These are phyloP conservation scores for Podaxis sp. DNA, from an alignment of 768 basidiomycete genomes.

Conservation along the genomic window DNA sequence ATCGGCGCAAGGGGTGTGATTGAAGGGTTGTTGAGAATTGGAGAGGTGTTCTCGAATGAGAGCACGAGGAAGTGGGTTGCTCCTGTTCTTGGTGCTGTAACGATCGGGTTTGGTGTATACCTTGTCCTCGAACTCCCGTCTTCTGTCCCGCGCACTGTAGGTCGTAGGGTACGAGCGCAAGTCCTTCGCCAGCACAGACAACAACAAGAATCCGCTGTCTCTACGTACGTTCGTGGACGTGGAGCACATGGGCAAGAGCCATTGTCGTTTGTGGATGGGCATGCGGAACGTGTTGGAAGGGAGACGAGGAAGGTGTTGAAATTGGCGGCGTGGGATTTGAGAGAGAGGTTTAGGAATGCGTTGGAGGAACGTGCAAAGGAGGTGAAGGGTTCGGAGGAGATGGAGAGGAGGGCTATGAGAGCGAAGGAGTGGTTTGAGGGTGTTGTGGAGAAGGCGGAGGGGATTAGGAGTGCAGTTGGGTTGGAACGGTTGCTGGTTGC, in stretches of 20 bases:
- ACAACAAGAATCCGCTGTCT: not conserved
- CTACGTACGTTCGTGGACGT: conserved; percentile 18
- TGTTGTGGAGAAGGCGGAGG: conserved; percentile 46
- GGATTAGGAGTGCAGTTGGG: conserved; percentile 37
- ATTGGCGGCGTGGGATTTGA: conserved; percentile 86
- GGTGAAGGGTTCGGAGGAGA: conserved; percentile 74
- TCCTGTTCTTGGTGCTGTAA: conserved; percentile 77
- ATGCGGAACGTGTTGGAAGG: conserved; percentile 68
- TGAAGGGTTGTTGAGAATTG: conserved; percentile 73
- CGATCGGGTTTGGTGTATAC: conserved; percentile 75
- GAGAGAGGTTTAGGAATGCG: conserved; percentile 75
- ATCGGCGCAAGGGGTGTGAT: conserved; percentile 75
- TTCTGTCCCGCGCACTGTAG: conserved; percentile 88
- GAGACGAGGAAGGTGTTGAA: conserved; percentile 95
- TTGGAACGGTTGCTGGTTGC: conserved; percentile 29
- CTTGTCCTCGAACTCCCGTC: conserved; percentile 84
- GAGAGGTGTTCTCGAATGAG: conserved; percentile 81
- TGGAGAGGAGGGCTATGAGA: conserved; percentile 62
- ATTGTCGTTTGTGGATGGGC: conserved; percentile 61
- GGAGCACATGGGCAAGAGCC: conserved; percentile 46
- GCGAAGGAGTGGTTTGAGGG: conserved; percentile 75
- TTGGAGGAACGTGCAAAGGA: conserved; percentile 80
- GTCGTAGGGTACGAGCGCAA: conserved; percentile 73
- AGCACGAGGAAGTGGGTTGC: conserved; percentile 82
- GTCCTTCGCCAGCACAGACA: conserved; percentile 36